These are phyloP conservation scores for Podaxis sp. DNA, from an alignment of 768 basidiomycete species.

Conservation along the genomic window DNA sequence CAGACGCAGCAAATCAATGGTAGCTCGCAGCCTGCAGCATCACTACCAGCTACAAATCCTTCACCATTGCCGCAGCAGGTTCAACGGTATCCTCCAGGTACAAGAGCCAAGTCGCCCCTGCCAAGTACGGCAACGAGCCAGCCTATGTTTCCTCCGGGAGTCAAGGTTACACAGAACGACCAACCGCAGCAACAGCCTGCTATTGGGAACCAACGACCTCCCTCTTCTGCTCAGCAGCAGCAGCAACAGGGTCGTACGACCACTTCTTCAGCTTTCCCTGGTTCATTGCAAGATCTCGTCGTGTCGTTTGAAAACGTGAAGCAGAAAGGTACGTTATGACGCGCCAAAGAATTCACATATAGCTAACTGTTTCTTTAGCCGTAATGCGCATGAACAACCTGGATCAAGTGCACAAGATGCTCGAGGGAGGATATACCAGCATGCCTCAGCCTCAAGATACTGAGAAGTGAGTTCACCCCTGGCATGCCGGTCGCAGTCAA, in stretches of 20 bases:
- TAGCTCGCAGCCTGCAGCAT: conserved; percentile 22
- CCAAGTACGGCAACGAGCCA: conserved; percentile 43
- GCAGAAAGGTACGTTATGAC: conserved; percentile 70
- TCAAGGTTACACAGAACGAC: conserved; percentile 50
- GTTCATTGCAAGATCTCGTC: conserved; percentile 87
- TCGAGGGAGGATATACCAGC: conserved; percentile 87
- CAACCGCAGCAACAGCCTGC: conserved; percentile 26
- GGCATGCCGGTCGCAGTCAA: not conserved
- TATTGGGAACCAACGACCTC: conserved; percentile 45
- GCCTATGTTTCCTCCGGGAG: conserved; percentile 67
- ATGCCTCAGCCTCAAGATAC: conserved; percentile 93
- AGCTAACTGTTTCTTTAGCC: conserved; percentile 30
- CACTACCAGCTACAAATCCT: conserved; percentile 28
- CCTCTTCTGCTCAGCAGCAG: conserved; percentile 44
- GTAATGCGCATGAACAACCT: conserved; percentile 84
- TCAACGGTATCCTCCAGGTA: conserved; percentile 23
- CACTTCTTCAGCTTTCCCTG: conserved; percentile 59
- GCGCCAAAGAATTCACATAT: not conserved
- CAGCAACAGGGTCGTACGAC: conserved; percentile 20
- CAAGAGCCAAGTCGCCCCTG: conserved; percentile 27
- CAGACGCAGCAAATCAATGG: conserved; percentile 4
- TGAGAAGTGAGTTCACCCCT: conserved; percentile 63
- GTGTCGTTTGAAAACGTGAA: conserved; percentile 94
- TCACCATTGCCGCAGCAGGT: conserved; percentile 43
- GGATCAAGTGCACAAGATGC: conserved; percentile 86